Evolutionary conservation across 345 rosid species (phyloP).

Genomic region (Arabis alpina): DNA sequence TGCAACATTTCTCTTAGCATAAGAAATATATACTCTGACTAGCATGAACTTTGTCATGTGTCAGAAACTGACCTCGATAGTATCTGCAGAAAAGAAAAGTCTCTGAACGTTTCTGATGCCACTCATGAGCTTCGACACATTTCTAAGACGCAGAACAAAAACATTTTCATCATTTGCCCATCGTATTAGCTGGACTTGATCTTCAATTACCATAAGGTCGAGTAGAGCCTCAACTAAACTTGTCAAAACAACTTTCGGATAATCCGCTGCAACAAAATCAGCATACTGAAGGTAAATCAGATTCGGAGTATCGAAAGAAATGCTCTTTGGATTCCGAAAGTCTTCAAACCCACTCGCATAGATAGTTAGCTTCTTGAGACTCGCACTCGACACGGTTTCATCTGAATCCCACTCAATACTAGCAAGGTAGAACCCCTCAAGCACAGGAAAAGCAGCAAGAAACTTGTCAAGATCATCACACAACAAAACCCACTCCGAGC

Average conservation of each 20-base stretch:
- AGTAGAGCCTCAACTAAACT: conserved; percentile 8
- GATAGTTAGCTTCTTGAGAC: conserved; percentile 1
- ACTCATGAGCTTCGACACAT: conserved; percentile 17
- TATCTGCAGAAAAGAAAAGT: conserved; percentile 1
- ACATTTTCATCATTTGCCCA: background rate
- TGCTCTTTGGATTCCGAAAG: background rate
- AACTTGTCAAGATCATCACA: background rate
- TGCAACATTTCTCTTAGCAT: too few species aligned
- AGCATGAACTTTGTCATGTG: too few species aligned
- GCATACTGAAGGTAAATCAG: background rate
- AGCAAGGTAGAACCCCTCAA: background rate
- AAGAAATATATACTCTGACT: too few species aligned
- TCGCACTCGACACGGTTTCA: background rate
- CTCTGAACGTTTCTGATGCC: conserved; percentile 17
- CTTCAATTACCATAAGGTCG: background rate
- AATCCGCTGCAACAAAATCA: background rate
- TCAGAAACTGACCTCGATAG: conserved; percentile 22
- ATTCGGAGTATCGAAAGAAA: conserved; percentile 19
- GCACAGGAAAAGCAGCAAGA: background rate
- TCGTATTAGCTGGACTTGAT: background rate
- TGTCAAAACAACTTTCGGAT: conserved; percentile 17
- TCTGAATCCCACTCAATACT: background rate
- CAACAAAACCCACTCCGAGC: background rate
- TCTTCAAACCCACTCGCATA: background rate
- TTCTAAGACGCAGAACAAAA: background rate